phyloP scores from a whole-genome alignment of 139 green algal species.

The Deuterostichococcus epilithicus region DNA sequence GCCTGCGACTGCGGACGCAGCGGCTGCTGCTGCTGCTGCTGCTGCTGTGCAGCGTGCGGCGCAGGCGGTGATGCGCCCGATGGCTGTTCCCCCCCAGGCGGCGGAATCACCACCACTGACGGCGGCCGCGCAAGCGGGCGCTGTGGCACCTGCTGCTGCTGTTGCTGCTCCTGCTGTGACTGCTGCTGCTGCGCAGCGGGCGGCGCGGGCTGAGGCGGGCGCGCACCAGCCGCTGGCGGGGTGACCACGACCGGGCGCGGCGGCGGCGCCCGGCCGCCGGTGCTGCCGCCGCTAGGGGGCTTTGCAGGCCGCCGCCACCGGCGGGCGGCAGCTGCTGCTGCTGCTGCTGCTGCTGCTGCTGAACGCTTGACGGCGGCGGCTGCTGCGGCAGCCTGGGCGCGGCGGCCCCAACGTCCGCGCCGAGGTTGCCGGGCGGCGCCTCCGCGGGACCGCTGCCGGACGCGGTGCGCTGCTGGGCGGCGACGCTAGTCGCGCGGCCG shows the following conservation, averaged over 20 bases:
- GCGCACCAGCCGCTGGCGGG: neutral
- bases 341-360: conserved; percentile 18
- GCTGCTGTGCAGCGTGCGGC: neutral
- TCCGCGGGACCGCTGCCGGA: too few relatives aligned
- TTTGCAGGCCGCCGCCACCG: neutral
- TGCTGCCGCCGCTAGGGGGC: conserved; percentile 13
- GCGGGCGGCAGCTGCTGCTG: neutral
- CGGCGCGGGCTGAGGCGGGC: neutral
- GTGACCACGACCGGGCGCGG: neutral
- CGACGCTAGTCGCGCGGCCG: neutral
- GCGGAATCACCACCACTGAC: neutral
- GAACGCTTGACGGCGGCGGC: neutral
- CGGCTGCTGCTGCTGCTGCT: conserved; percentile 8
- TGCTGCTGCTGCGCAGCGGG: neutral
- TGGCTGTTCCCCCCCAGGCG: neutral
- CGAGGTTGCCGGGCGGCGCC: too few relatives aligned
- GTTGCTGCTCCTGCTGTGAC: conserved; percentile 8
- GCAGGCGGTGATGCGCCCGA: neutral
- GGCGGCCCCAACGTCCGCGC: too few relatives aligned
- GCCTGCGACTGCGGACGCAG: neutral
- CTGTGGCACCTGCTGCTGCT: neutral
- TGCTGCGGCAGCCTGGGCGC: neutral
- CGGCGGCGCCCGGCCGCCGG: conserved; percentile 2
- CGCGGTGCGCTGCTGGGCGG: neutral
- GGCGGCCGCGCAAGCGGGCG: too few relatives aligned